Base-by-base conservation (phyloP, 2,329 filamentous ascomycete genomes). In the Aspergillus novoparasiticus region DNA sequence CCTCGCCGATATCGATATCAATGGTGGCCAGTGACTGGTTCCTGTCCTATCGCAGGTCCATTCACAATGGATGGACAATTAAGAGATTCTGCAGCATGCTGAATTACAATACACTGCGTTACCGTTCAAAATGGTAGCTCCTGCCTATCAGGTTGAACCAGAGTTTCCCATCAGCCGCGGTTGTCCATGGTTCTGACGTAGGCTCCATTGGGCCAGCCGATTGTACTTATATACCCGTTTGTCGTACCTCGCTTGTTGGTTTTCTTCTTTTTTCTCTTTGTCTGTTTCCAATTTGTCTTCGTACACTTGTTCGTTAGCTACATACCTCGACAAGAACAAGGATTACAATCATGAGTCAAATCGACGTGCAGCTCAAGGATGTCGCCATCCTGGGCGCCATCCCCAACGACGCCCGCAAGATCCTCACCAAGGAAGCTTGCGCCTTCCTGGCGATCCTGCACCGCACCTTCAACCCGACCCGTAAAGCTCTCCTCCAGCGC, bases 381-480 rank as follows among this genome's bases (percentile, higher is more conserved):
- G 94, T 97, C 75, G 88, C 89, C 80, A 87, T 98, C 84, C 89
- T 93, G 73, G 94, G 93, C 75, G 80, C 86, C 66, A 83, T 98
- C 76, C 89, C 88, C 74, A 88, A 94, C 64, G 83, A 90, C 71
- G 90, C 94, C 79, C 89, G 88, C 82, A 94, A 96, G 85, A 96
- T 99, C 78, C 87, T 98, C 69, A 97, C 89, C 67, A 94, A 93
- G 72, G 87, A 96, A 69, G 94, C 94, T 61, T 89, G 92, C 68
- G 91, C 93, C 67, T 99, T 98, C 85, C 88, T 99, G 65, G 92
- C 94, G 43, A 89, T 97, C 68, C 88, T 99, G 74, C 95, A 99
- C 83, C 90, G 94, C 76, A 93, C 93, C 68, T 98, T 98, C 86
- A 96, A 98, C 80, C 83, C 80, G 68, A 94, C 90, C 61, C 92